Base-by-base conservation (phyloP, 176 grass and related monocot species). In the Pontederia crassipes region DNA sequence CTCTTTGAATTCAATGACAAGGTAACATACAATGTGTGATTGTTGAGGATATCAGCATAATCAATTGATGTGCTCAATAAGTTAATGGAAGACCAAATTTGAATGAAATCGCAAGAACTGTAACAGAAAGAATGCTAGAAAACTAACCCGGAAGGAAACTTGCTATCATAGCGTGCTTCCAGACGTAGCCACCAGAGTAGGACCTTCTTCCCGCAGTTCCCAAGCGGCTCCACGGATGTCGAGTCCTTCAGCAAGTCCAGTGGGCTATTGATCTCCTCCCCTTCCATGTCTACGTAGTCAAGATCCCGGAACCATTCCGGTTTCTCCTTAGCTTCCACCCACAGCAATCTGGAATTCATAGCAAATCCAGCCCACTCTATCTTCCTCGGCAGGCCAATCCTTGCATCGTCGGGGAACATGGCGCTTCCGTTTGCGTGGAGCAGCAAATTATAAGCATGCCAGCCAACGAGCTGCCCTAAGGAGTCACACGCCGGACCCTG, bases 361-460 rank as follows among this genome's bases (percentile, higher is more conserved):
- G 82, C 79, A 75, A 95, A 95, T 7, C 89, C 89, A 9, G 85
- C 69, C 89, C 89, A 95, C 70, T 95, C 89, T 45, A 89, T 67
- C 76, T 66, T 66, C 57, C 67, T 76, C 0, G 90, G 90, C 18
- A 95, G 80, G 54, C 89, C 75, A 29, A 76, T 87, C 4, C 79
- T 82, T 0, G 76, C 72, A 69, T 95, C 90, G 69, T 62, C 65
- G 12, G 86, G 82, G 68, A 82, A 47, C 74, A 82, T 65, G 69
- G 77, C 60, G 67, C 66, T 65, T 61, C 75, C 45, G 74, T 87
- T 82, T 51, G 82, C 28, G 50, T 78, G 71, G 20, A 47, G 53
- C 16, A n/a, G 45, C 48, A 85, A 83, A 69, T 95, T 84, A 24
- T 77, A 85, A 9, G 81, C 78, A 64, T 57, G 85, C 81, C 77